Evolutionary conservation across 257 asterid genomes (phyloP).

Genomic region (Solanum rostratum): DNA sequence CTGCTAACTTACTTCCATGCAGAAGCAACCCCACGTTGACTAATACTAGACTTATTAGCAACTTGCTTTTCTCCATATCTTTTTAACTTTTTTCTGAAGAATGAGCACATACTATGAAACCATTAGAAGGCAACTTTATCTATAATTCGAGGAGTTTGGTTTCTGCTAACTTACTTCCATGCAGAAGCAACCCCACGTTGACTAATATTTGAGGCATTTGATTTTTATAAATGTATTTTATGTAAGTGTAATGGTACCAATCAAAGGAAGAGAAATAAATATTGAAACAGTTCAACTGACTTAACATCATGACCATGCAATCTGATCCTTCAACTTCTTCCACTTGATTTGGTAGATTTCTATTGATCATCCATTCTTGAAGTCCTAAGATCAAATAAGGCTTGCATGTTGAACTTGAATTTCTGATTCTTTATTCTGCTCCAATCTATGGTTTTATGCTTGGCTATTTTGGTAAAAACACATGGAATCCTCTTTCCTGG

Average conservation of each 20-base stretch:
- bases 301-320: slow-evolving; percentile 15
- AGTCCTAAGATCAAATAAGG: neutral
- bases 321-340: slow-evolving; percentile 18
- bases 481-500: too few relatives aligned
- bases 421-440: too few relatives aligned
- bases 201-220: neutral
- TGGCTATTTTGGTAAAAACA: too few relatives aligned
- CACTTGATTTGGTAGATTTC: too few relatives aligned
- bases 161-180: neutral
- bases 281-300: slow-evolving; percentile 9
- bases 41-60: neutral
- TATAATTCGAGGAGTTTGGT: neutral
- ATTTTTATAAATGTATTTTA: neutral
- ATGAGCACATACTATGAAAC: neutral
- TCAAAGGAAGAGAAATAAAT: neutral
- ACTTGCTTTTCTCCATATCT: neutral
- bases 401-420: neutral
- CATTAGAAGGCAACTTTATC: neutral
- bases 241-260: neutral
- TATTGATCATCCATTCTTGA: slow-evolving; percentile 13
- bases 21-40: neutral
- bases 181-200: neutral
- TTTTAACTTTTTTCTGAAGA: neutral
- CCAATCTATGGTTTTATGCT: too few relatives aligned
- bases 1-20: neutral